phyloP scores from a whole-genome alignment of 108 stramenopile species.

The Discostella stelligeroides region DNA sequence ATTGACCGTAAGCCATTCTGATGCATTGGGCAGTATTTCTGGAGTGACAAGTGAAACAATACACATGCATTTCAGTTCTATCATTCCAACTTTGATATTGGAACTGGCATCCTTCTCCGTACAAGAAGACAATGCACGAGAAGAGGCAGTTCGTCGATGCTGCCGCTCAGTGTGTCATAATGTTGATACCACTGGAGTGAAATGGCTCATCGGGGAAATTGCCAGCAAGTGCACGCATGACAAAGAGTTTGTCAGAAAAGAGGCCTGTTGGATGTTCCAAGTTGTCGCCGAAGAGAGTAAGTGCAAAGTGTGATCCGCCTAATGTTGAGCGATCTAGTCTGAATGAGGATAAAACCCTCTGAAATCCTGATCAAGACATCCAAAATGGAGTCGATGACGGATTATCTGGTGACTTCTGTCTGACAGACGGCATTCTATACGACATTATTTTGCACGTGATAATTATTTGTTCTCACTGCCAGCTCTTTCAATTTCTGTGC shows the following conservation, averaged over 20 bases:
- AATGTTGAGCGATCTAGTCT: neutral
- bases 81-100: conserved; percentile 73
- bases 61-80: conserved; percentile 78
- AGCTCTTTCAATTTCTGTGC: conserved; percentile 19
- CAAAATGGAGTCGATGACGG: conserved; percentile 22
- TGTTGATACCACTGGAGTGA: conserved; percentile 79
- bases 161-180: conserved; percentile 64
- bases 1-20: conserved; percentile 82
- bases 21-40: conserved; percentile 89
- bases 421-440: conserved; percentile 16
- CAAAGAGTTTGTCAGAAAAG: conserved; percentile 71
- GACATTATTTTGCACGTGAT: neutral
- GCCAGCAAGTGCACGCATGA: conserved; percentile 75
- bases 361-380: conserved; percentile 18
- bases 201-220: conserved; percentile 80
- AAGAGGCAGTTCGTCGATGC: conserved; percentile 63
- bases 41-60: conserved; percentile 85
- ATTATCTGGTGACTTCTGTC: conserved; percentile 45
- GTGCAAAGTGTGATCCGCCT: conserved; percentile 32
- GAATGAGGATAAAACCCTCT: conserved; percentile 1
- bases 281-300: conserved; percentile 78
- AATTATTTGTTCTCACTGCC: conserved; percentile 7
- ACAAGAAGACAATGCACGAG: conserved; percentile 66
- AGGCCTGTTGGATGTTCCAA: conserved; percentile 82
- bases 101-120: conserved; percentile 69